Evolutionary conservation across 257 asterid genomes (phyloP), one percentile per base, ranked within the genome.

Genomic region (Plantago elongata): DNA sequence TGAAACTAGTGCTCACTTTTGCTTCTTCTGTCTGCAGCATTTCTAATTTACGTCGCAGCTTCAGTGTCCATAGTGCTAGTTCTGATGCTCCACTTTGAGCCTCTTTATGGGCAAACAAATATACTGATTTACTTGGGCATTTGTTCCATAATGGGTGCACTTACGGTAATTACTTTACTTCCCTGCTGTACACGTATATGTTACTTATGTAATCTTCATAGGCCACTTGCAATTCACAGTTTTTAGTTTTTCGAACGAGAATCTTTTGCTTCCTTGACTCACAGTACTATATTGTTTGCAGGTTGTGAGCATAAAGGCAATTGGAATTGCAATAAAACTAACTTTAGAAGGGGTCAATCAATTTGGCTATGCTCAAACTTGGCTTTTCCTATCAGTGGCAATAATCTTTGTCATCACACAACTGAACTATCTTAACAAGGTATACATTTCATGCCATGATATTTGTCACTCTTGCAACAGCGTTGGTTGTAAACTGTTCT

Each of bases 241-340:
- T 8, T 27, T 47, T 12, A 40, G 12, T 56, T 46, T 7, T 69
- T 61, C 56, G 13, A 22, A 44, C 30, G 60, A 38, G 43, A 72
- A 46, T 9, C 27, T 62, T 40, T 37, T 40, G 5, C 63, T 18
- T 55, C 51, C 22, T 49, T 11, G 7, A 30, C 30, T 27, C 50
- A 18, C 11, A 62, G 44, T 44, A 34, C 51, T 57, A 49, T 30
- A 30, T 15, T 6, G 6, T 45, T 2, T 71, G 50, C 79, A 88
- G 97, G 96, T 90, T 67, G 77, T 90, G 60, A 90, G 97, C 83
- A 80, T 90, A 68, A 90, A 90, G 79, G 92, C 96, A 5, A 78
- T 90, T 38, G 97, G 97, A 45, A 90, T 87, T 57, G 97, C 96
- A 45, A 87, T 90, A 38, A 90, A 83, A 73, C 96, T 87, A 61